phyloP scores from a whole-genome alignment of 129 eudicot species.

The Helianthus annuus region HanXRQr2.0-SUNRISE NC_035441.2:112549903-112550402 shows the following conservation, averaged over 20 bases:
- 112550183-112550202: constrained; percentile 77
- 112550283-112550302: constrained; percentile 70
- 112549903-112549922: too few species aligned
- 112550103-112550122: too few species aligned
- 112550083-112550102: too few species aligned
- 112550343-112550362: constrained; percentile 75
- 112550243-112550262: constrained; percentile 57
- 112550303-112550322: constrained; percentile 88
- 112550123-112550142: constrained; percentile 83
- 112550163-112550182: constrained; percentile 59
- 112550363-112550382: constrained; percentile 46
- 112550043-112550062: too few species aligned
- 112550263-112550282: constrained; percentile 85
- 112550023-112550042: too few species aligned
- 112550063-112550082: too few species aligned
- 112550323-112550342: constrained; percentile 85
- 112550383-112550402: constrained; percentile 69
- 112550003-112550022: too few species aligned
- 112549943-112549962: too few species aligned
- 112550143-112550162: constrained; percentile 92
- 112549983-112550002: too few species aligned
- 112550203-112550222: constrained; percentile 62
- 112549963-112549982: too few species aligned
- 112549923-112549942: too few species aligned
- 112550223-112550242: constrained; percentile 27